Percentiles rank a stretch among this genome's conserved stretches.
phyloP scores from a whole-genome alignment of 768 basidiomycete genomes.

The Russula foetens region DNA sequence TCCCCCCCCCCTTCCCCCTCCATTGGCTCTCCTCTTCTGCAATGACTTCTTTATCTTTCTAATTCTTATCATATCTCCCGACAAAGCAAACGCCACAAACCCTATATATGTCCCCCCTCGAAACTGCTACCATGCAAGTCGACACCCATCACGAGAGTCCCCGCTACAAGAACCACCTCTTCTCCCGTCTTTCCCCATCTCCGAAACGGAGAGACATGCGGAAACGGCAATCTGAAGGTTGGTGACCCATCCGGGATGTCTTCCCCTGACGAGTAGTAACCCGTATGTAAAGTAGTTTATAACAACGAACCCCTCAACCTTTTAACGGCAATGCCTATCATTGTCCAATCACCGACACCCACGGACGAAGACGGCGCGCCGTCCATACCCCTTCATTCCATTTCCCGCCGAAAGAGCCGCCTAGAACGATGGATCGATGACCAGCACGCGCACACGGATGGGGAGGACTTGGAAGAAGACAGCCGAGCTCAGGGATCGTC shows the following conservation, averaged over 20 bases:
- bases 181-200: constrained; percentile 2
- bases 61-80: background rate
- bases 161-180: background rate
- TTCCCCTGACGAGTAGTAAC: background rate
- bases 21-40: background rate
- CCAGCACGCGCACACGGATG: constrained; percentile 27
- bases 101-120: constrained; percentile 9
- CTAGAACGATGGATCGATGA: constrained; percentile 40
- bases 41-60: background rate
- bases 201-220: background rate
- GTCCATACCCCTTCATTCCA: constrained; percentile 19
- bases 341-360: constrained; percentile 17
- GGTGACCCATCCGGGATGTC: background rate
- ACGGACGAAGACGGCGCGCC: constrained; percentile 17
- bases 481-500: constrained; percentile 21
- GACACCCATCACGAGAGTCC: constrained; percentile 8
- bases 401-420: constrained; percentile 33
- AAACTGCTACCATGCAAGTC: constrained; percentile 11
- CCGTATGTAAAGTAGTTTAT: background rate
- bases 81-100: background rate
- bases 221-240: constrained; percentile 4
- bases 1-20: background rate
- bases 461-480: constrained; percentile 18
- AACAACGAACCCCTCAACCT: background rate
- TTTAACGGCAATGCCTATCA: constrained; percentile 14